Evolutionary conservation across 306 rosid genomes (phyloP).

Genomic region (Coriaria nepalensis): DNA sequence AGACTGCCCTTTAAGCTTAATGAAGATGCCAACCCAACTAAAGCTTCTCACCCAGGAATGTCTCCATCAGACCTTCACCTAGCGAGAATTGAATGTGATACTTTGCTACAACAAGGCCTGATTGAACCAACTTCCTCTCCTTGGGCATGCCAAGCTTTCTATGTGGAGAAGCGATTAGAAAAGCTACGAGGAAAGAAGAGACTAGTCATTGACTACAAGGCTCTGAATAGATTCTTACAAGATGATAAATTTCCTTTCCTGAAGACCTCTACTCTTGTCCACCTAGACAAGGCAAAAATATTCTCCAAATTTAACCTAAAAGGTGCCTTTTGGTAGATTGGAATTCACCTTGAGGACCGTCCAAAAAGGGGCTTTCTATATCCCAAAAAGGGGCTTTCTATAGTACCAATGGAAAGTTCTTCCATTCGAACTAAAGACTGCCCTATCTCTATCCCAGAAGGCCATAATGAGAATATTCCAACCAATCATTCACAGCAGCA

Average conservation of each 20-base stretch:
- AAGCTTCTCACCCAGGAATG: background rate
- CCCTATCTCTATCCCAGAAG: no score
- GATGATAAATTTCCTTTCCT: background rate
- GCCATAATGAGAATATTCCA: no score
- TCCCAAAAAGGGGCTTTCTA: no score
- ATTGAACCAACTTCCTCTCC: no score
- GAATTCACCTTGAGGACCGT: background rate
- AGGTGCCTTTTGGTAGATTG: background rate
- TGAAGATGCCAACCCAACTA: background rate
- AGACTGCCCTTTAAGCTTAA: background rate
- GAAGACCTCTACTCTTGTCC: background rate
- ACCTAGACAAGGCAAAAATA: background rate
- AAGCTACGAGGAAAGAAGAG: background rate
- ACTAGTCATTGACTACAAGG: background rate
- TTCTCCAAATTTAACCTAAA: background rate
- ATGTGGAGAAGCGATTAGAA: background rate
- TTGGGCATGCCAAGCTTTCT: no score
- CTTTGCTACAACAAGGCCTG: no score
- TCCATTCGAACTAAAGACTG: no score
- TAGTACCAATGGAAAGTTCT: no score
- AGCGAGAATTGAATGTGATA: background rate
- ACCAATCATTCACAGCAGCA: no score
- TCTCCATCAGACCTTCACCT: background rate
- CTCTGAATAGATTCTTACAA: background rate
- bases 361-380: no score